Percentiles rank a stretch among this genome's conserved stretches.
Conservation (phyloP, 805 yeast genomes). For the Starmerella apicola region DNA sequence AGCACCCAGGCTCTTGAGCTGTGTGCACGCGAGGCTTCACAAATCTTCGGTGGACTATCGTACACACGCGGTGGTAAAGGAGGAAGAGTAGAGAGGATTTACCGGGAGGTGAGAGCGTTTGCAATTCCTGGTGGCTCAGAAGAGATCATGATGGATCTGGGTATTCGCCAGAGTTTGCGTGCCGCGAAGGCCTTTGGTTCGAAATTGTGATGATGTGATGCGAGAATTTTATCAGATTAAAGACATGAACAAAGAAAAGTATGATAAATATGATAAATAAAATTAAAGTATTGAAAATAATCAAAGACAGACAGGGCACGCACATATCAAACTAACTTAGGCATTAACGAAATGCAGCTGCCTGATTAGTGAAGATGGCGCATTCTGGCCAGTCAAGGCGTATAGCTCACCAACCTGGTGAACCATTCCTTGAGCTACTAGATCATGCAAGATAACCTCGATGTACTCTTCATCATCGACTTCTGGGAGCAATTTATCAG, state of each 20-base stretch:
- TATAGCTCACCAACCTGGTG: not conserved
- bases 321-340: too few relatives aligned
- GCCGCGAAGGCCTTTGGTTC: conserved; percentile 17
- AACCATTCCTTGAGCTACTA: conserved; percentile 5
- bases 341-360: not conserved
- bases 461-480: not conserved
- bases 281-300: too few relatives aligned
- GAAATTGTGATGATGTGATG: conserved; percentile 5
- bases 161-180: conserved; percentile 30
- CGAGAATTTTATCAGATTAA: too few relatives aligned
- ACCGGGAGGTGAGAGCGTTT: conserved; percentile 35
- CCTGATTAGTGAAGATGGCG: not conserved
- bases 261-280: too few relatives aligned
- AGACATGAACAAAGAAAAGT: too few relatives aligned
- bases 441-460: not conserved
- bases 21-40: conserved; percentile 35
- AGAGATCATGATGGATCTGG: conserved; percentile 34
- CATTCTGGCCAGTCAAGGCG: not conserved
- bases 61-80: conserved; percentile 35
- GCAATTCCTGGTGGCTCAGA: conserved; percentile 37
- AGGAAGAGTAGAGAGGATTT: conserved; percentile 33
- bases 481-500: not conserved
- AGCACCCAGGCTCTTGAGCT: conserved; percentile 32
- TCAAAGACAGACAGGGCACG: too few relatives aligned
- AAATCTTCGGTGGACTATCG: conserved; percentile 33